Evolutionary conservation across 495 filamentous ascomycete genomes (phyloP).

Genomic region (Neurospora sp.): DNA sequence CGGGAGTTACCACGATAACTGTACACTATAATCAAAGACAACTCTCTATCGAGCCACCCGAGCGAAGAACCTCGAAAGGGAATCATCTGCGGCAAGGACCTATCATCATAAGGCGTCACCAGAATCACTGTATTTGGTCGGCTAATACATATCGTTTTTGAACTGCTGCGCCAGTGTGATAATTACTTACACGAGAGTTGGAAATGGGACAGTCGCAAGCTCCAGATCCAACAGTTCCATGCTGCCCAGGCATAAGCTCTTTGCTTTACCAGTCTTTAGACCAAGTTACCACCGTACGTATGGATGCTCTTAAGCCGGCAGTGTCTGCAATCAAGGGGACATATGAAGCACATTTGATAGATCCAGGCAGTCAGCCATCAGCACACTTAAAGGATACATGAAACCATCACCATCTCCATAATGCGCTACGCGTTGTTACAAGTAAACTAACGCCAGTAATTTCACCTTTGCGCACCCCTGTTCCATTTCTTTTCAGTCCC

Average conservation of each 20-base stretch:
- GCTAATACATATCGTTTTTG: not conserved
- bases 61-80: not conserved
- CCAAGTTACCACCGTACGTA: not conserved
- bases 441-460: not conserved
- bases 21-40: conserved; percentile 20
- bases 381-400: not conserved
- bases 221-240: not conserved
- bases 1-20: conserved; percentile 7
- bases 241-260: not conserved
- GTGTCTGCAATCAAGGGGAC: not conserved
- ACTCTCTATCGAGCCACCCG: not conserved
- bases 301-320: not conserved
- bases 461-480: not conserved
- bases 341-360: not conserved
- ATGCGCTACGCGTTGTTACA: not conserved
- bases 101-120: not conserved
- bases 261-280: not conserved
- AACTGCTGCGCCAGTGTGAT: not conserved
- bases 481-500: not conserved
- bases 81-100: not conserved
- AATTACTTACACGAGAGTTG: not conserved
- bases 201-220: not conserved
- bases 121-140: not conserved
- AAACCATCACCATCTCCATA: not conserved
- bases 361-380: not conserved